A percentile compares a stretch with the other conserved stretches of the same genome.
Evolutionary conservation across 1,284 basidiomycete genomes (phyloP).

Genomic region (Cryptococcus sp.): DNA sequence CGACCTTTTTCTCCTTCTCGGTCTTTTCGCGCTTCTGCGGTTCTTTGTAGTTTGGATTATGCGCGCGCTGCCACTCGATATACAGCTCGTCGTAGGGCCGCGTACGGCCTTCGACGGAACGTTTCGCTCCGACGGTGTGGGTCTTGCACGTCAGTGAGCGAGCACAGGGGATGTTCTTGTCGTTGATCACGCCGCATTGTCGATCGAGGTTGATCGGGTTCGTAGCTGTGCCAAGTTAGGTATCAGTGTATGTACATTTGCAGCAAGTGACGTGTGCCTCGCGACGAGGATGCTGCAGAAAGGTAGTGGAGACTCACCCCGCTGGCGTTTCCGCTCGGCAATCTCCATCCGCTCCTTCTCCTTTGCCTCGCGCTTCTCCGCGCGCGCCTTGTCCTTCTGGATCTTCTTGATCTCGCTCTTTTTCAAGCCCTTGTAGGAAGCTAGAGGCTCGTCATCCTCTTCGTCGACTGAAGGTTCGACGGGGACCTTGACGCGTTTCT

Average conservation of each 20-base stretch:
- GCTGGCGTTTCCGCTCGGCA: slow-evolving; percentile 70
- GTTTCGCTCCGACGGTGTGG: slow-evolving; percentile 95
- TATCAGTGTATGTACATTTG: background rate
- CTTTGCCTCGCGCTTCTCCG: slow-evolving; percentile 71
- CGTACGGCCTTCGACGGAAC: slow-evolving; percentile 84
- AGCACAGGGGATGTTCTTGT: slow-evolving; percentile 91
- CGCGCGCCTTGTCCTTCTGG: slow-evolving; percentile 44
- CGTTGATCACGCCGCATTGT: slow-evolving; percentile 97
- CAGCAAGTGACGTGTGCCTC: background rate
- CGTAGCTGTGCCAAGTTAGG: slow-evolving; percentile 24
- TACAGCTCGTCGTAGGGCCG: slow-evolving; percentile 83
- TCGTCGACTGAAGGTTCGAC: slow-evolving; percentile 23
- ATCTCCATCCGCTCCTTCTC: slow-evolving; percentile 53
- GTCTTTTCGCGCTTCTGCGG: slow-evolving; percentile 71
- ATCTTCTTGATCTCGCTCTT: slow-evolving; percentile 48
- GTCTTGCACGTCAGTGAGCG: slow-evolving; percentile 97
- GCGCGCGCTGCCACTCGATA: slow-evolving; percentile 86
- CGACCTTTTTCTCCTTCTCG: slow-evolving; percentile 25
- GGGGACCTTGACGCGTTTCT: slow-evolving; percentile 56
- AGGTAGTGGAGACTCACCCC: slow-evolving; percentile 55
- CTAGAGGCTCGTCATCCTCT: slow-evolving; percentile 23
- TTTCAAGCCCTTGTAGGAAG: slow-evolving; percentile 36
- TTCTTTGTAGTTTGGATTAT: slow-evolving; percentile 93
- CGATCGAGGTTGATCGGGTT: slow-evolving; percentile 85
- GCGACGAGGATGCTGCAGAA: no score